Evolutionary conservation across 345 rosid species (phyloP), one percentile per base, ranked within the genome.

Genomic region (Schrenkiella parvula): DNA sequence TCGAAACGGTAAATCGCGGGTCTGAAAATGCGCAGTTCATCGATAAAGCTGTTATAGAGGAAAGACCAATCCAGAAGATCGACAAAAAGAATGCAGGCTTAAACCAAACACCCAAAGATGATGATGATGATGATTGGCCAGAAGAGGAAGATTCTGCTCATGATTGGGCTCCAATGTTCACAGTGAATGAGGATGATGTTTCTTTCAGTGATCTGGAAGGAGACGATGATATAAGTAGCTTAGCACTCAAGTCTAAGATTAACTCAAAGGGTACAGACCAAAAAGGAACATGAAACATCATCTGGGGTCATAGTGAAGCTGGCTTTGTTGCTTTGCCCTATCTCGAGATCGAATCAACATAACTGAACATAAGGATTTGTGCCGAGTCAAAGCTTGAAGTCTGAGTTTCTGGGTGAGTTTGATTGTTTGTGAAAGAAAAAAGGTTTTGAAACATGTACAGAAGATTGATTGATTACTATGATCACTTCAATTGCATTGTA

Each of bases 201-300:
- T 91, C 98, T 4, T 95, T 92, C 66, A 92, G 99, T 77, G 99
- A 95, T 81, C 93, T 95, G 0, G 98, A 95, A 85, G 97, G 91
- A 2, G 98, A 92, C 43, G 97, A 89, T 48, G 93, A 78, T 60
- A 71, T 78, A 52, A 72, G 80, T 44, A 50, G 77, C 73, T 47
- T 78, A 65, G 77, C 80, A 7, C 77, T 78, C 63, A 78, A 78
- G 63, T 78, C 77, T 59, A 77, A 70, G 51, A 31, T 0, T 29
- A 58, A 13, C n/a, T 13, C 61, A 28, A 64, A 70, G 29, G 39
- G 35, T 12, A 28, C 39, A 46, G 59, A 70, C 17, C 19, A 39
- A 47, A 70, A 70, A 37, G 53, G 54, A 70, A 39, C 62, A 59
- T 71, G 46, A 71, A 44, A 10, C 28, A 31, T 50, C 52, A 12